Conservation (phyloP, 2,329 filamentous ascomycete genomes). For the Davidsoniella australis region DNA sequence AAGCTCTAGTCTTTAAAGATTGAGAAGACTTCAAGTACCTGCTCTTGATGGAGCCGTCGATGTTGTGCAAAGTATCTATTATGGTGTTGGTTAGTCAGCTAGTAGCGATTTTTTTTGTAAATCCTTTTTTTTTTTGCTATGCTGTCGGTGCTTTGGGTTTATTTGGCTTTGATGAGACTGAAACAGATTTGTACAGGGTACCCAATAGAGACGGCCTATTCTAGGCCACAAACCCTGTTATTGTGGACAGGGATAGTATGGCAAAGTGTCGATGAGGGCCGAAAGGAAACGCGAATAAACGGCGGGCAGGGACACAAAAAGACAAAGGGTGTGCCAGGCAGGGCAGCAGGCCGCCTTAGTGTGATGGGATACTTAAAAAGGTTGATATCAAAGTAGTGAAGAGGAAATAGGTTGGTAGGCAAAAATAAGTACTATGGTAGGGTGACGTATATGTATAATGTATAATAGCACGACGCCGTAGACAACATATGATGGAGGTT, state of each 20-base stretch:
- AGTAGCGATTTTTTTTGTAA: conserved; percentile 2
- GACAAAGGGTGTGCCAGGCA: too few relatives aligned
- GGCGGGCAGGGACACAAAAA: too few relatives aligned
- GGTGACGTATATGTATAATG: neutral
- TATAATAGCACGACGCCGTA: neutral
- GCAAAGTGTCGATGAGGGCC: too few relatives aligned
- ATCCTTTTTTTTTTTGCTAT: too few relatives aligned
- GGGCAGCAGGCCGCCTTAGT: too few relatives aligned
- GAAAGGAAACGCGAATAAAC: too few relatives aligned
- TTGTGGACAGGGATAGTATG: too few relatives aligned
- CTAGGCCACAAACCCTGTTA: too few relatives aligned
- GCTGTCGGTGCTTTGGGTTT: neutral
- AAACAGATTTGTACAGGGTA: too few relatives aligned
- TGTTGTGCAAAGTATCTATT: conserved; percentile 11
- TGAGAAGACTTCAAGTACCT: conserved; percentile 8
- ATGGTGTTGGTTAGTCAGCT: conserved; percentile 11
- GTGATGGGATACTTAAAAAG: too few relatives aligned
- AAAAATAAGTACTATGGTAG: neutral
- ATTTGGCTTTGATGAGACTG: neutral
- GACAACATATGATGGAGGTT: neutral
- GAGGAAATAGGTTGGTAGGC: neutral
- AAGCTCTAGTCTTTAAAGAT: neutral
- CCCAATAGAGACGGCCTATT: too few relatives aligned
- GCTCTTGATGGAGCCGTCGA: conserved; percentile 11
- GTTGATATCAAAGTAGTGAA: too few relatives aligned